These are phyloP conservation scores for Pythium phragmiticola DNA, from an alignment of 352 stramenopile genomes.

Conservation along the genomic window DNA sequence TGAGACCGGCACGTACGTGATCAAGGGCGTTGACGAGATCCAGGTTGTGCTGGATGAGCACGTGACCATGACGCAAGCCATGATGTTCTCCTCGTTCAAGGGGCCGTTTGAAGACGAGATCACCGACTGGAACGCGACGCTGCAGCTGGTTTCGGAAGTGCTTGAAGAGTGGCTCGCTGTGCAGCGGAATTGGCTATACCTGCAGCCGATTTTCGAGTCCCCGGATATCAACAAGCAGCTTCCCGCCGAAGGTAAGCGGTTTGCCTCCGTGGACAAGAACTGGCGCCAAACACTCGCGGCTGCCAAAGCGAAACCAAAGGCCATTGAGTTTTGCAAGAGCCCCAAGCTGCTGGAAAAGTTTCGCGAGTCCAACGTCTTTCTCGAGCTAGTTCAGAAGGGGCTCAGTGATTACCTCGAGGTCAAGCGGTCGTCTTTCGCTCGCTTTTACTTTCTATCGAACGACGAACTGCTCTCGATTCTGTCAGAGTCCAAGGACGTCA, in stretches of 20 bases:
- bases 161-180: slow-evolving; percentile 94
- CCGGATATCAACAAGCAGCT: slow-evolving; percentile 97
- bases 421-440: slow-evolving; percentile 89
- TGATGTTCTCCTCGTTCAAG: slow-evolving; percentile 96
- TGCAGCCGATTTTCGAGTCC: slow-evolving; percentile 96
- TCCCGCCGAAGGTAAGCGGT: slow-evolving; percentile 92
- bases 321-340: slow-evolving; percentile 93
- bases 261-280: slow-evolving; percentile 95
- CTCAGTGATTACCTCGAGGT: slow-evolving; percentile 92
- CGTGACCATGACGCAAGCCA: slow-evolving; percentile 95
- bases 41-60: slow-evolving; percentile 94
- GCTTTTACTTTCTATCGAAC: slow-evolving; percentile 95
- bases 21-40: slow-evolving; percentile 94
- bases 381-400: slow-evolving; percentile 92
- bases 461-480: slow-evolving; percentile 93
- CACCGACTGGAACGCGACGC: slow-evolving; percentile 89
- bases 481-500: slow-evolving; percentile 92
- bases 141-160: slow-evolving; percentile 92
- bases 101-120: slow-evolving; percentile 94
- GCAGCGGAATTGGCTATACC: slow-evolving; percentile 95
- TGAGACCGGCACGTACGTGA: slow-evolving; percentile 93
- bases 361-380: slow-evolving; percentile 92
- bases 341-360: slow-evolving; percentile 92
- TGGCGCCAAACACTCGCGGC: slow-evolving; percentile 90
- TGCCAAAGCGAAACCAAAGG: slow-evolving; percentile 86